phyloP scores from a whole-genome alignment of 768 basidiomycete species.

The Tricholoma terreum region DNA sequence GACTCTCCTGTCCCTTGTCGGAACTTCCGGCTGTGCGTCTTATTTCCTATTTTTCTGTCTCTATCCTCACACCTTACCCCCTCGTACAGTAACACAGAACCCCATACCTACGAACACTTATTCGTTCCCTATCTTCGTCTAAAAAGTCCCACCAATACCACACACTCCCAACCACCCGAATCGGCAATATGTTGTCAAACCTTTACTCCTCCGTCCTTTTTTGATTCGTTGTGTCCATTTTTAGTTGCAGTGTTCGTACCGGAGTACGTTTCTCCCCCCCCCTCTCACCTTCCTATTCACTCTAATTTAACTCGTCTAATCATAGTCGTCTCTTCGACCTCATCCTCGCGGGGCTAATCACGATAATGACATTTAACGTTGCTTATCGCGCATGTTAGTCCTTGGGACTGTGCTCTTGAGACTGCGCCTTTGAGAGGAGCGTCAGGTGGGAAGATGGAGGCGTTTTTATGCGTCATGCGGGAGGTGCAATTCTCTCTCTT shows the following conservation, averaged over 20 bases:
- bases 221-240: conserved; percentile 53
- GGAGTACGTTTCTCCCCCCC: conserved; percentile 39
- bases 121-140: conserved; percentile 43
- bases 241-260: conserved; percentile 51
- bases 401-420: conserved; percentile 84
- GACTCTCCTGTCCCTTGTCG: conserved; percentile 54
- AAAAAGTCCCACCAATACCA: conserved; percentile 21
- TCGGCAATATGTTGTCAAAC: conserved; percentile 55
- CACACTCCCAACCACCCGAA: conserved; percentile 32
- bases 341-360: conserved; percentile 74
- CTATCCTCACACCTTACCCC: not conserved
- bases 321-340: conserved; percentile 63
- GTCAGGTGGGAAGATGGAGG: conserved; percentile 69
- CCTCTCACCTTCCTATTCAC: no score
- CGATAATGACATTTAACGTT: conserved; percentile 74
- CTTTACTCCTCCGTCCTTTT: conserved; percentile 73
- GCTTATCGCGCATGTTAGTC: conserved; percentile 82
- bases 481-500: not conserved
- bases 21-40: conserved; percentile 56
- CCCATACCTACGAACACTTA: conserved; percentile 46
- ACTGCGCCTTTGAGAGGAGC: conserved; percentile 73
- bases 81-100: conserved; percentile 63
- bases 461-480: conserved; percentile 51
- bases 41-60: not conserved
- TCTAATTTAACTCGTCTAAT: not conserved